Conservation (phyloP, 495 filamentous ascomycete species). For the Aspergillus diversus region DNA sequence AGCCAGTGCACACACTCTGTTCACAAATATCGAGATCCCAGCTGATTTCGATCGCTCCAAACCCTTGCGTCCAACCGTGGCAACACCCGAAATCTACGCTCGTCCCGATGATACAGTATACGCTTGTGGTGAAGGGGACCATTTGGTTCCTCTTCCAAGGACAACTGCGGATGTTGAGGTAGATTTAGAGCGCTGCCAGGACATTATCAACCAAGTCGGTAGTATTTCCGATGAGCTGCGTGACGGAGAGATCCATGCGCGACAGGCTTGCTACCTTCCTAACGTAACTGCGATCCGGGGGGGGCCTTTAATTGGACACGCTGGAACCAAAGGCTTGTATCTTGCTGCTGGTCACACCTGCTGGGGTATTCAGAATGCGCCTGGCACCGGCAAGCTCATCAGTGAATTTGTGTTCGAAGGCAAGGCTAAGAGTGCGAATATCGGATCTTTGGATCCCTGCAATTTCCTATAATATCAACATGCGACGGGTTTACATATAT, state of each 20-base stretch:
- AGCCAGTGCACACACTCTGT: conserved; percentile 85
- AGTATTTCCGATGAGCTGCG: conserved; percentile 77
- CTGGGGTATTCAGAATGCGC: conserved; percentile 97
- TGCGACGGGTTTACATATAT: conserved; percentile 12
- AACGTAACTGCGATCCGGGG: conserved; percentile 64
- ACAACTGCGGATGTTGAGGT: conserved; percentile 77
- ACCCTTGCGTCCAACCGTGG: conserved; percentile 59
- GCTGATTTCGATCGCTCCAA: conserved; percentile 55
- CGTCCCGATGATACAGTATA: conserved; percentile 88
- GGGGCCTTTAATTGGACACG: conserved; percentile 78
- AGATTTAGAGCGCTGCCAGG: conserved; percentile 79
- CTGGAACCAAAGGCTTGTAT: conserved; percentile 74
- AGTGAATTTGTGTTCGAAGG: conserved; percentile 86
- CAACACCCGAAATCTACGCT: conserved; percentile 91
- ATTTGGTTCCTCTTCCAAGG: conserved; percentile 70
- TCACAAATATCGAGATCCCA: conserved; percentile 85
- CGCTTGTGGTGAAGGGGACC: conserved; percentile 90
- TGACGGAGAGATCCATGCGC: conserved; percentile 74
- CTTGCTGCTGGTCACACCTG: conserved; percentile 93
- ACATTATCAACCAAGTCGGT: conserved; percentile 80
- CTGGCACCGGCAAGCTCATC: conserved; percentile 87
- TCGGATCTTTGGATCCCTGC: conserved; percentile 71
- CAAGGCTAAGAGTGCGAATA: conserved; percentile 71
- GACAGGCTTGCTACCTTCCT: conserved; percentile 96
- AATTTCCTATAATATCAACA: conserved; percentile 42